Evolutionary conservation across 345 rosid species (phyloP).

Genomic region (Eucalyptus erythrocorys): DNA sequence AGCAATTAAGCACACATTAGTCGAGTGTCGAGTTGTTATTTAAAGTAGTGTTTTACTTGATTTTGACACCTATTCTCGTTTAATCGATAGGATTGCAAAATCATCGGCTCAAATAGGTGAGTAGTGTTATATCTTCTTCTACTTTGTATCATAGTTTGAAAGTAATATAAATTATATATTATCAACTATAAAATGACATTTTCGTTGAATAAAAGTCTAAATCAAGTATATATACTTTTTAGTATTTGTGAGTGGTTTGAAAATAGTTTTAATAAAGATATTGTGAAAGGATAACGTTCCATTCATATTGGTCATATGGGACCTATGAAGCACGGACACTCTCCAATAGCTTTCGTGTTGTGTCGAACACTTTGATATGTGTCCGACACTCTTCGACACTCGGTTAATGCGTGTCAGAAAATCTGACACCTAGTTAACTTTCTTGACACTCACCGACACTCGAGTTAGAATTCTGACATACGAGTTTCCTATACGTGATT

Average conservation of each 20-base stretch:
- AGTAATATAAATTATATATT: background rate
- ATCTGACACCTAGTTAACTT: too few species aligned
- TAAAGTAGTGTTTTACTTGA: background rate
- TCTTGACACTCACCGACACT: too few species aligned
- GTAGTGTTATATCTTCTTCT: background rate
- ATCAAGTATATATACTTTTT: too few species aligned
- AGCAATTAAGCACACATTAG: background rate
- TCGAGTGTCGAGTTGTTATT: accelerated
- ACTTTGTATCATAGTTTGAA: background rate
- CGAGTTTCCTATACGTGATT: too few species aligned
- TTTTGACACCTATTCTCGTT: background rate
- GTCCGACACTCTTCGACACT: too few species aligned
- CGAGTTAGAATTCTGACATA: too few species aligned
- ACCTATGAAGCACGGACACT: too few species aligned
- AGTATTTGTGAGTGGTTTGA: background rate
- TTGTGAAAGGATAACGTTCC: background rate
- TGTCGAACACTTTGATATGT: too few species aligned
- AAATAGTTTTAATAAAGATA: too few species aligned
- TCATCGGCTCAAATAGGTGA: background rate
- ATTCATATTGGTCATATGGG: background rate
- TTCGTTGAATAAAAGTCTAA: background rate
- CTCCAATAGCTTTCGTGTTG: too few species aligned
- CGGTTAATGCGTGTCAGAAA: too few species aligned
- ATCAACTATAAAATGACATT: background rate
- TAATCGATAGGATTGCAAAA: too few species aligned